phyloP scores from a whole-genome alignment of 2,329 filamentous ascomycete species.

The Fusarium nodosum region DNA sequence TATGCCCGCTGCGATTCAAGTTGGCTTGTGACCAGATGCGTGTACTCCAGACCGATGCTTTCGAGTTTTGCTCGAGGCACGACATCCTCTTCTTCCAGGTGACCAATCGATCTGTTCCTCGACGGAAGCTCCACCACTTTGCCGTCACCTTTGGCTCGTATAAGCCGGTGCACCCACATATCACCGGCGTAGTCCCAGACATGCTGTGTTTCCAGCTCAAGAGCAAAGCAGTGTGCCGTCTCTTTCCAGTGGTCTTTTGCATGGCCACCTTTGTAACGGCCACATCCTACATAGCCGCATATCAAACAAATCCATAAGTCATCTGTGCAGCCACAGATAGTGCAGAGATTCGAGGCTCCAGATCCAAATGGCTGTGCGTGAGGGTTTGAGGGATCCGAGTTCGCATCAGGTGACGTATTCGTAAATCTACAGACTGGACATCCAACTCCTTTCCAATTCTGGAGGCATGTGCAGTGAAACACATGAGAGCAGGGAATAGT shows the following conservation, averaged over 20 bases:
- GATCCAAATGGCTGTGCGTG: conserved; percentile 70
- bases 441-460: conserved; percentile 94
- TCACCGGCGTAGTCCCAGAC: conserved; percentile 99
- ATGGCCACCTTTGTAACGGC: conserved; percentile 92
- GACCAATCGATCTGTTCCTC: conserved; percentile 55
- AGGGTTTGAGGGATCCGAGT: conserved; percentile 63
- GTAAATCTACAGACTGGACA: conserved; percentile 97
- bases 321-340: conserved; percentile 80
- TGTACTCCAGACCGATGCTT: conserved; percentile 92
- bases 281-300: conserved; percentile 92
- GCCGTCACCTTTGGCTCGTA: conserved; percentile 92
- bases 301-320: conserved; percentile 97
- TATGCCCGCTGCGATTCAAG: conserved; percentile 93
- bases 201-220: conserved; percentile 93
- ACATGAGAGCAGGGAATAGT: conserved; percentile 98
- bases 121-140: conserved; percentile 92
- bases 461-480: conserved; percentile 95
- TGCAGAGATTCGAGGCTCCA: conserved; percentile 78
- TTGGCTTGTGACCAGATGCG: conserved; percentile 91
- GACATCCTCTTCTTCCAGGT: conserved; percentile 70
- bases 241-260: conserved; percentile 94
- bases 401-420: conserved; percentile 58
- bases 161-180: conserved; percentile 94
- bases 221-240: conserved; percentile 89
- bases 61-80: conserved; percentile 78